phyloP scores from a whole-genome alignment of 345 rosid species.

The Pistacia vera region DNA sequence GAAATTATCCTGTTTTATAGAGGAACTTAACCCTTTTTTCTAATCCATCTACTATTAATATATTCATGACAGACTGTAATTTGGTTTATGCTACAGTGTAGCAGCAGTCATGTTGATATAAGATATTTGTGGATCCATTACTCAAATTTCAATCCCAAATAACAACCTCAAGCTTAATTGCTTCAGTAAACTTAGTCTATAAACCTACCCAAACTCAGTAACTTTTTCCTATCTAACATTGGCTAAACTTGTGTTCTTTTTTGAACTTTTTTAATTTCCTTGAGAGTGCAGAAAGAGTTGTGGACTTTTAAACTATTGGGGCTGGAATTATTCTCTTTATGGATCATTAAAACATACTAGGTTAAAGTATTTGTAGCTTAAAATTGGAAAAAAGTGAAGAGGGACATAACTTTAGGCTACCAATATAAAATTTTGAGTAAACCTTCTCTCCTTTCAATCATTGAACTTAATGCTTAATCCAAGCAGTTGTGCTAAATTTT shows the following conservation, averaged over 20 bases:
- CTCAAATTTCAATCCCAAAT: not conserved
- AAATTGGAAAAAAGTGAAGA: not conserved
- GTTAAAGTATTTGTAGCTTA: not conserved
- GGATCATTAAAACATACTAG: not conserved
- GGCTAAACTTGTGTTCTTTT: not conserved
- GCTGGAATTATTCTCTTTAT: not conserved
- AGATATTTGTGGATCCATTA: not conserved
- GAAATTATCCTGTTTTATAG: not conserved
- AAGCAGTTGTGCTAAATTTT: not conserved
- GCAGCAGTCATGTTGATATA: not conserved
- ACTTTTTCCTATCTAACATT: not conserved
- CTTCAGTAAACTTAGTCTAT: not conserved
- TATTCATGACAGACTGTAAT: not conserved
- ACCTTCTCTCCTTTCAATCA: not conserved
- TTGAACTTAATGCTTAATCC: slow-evolving; percentile 1
- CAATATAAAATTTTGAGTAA: not conserved
- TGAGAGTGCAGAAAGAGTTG: not conserved
- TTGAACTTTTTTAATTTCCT: slow-evolving; percentile 3
- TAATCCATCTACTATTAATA: not conserved
- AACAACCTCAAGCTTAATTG: not conserved
- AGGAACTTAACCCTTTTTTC: not conserved
- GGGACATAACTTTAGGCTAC: not conserved
- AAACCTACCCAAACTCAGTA: not conserved
- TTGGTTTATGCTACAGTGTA: not conserved
- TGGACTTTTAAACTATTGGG: not conserved